phyloP scores from a whole-genome alignment of 148 eudicot species.

The Diospyros kaki region DNA sequence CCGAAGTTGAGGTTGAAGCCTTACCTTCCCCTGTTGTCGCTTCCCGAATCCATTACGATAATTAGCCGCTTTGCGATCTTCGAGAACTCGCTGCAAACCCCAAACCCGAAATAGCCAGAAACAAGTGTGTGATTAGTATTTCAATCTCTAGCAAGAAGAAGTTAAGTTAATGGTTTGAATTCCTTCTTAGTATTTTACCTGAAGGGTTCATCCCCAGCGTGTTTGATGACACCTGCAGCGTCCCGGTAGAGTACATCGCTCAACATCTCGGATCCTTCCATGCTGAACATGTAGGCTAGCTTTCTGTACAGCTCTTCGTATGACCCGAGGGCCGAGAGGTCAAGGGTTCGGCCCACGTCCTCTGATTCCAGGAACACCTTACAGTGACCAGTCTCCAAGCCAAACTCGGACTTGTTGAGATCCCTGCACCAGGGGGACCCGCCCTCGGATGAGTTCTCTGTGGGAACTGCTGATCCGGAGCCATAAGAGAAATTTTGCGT shows the following conservation, averaged over 20 bases:
- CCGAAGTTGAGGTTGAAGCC: neutral
- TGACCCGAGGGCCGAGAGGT: slow-evolving; percentile 41
- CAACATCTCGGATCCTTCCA: slow-evolving; percentile 42
- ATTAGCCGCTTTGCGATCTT: slow-evolving; percentile 42
- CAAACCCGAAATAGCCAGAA: neutral
- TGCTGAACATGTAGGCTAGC: slow-evolving; percentile 43
- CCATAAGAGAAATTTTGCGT: slow-evolving; percentile 37
- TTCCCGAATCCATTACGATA: slow-evolving; percentile 32
- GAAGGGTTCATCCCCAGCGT: slow-evolving; percentile 37
- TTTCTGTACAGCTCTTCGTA: slow-evolving; percentile 57
- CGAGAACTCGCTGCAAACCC: slow-evolving; percentile 36
- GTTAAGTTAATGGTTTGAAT: too few relatives aligned
- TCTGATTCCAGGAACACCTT: slow-evolving; percentile 43
- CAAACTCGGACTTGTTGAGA: slow-evolving; percentile 28
- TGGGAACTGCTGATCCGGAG: slow-evolving; percentile 39
- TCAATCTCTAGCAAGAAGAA: neutral
- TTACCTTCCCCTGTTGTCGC: slow-evolving; percentile 27
- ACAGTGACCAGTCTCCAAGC: slow-evolving; percentile 39
- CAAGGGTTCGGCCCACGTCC: slow-evolving; percentile 48
- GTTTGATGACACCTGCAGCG: slow-evolving; percentile 22
- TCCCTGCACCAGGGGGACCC: slow-evolving; percentile 31
- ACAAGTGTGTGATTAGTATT: slow-evolving; percentile 2
- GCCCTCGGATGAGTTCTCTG: slow-evolving; percentile 47
- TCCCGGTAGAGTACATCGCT: slow-evolving; percentile 50
- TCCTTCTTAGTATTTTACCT: slow-evolving; percentile 20